Evolutionary conservation across 352 stramenopile species (phyloP), one percentile per base, ranked within the genome.

Genomic region (Phytopythium oedochilum): DNA sequence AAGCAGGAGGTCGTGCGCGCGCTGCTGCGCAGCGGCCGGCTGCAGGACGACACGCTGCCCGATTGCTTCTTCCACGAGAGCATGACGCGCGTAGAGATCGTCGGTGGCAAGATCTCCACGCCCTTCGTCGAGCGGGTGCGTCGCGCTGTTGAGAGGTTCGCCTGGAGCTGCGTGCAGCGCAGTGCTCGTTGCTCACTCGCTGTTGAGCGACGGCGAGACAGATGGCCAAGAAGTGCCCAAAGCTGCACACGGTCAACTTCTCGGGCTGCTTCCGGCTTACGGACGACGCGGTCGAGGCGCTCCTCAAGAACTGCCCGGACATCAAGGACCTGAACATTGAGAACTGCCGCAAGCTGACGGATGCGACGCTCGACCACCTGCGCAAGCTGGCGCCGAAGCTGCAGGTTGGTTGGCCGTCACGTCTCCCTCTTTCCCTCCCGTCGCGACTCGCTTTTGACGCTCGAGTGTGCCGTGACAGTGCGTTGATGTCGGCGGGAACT

Each of bases 311-410:
- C 45, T 96, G 86, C 57, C 68, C 78, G 45, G 83, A 96, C 0
- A 82, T 96, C 20, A 94, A 92, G 66, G 84, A 96, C 8, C 58
- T 96, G 46, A 93, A 94, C 54, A 70, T 96, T 39, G 82, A 94
- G 61, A 96, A 96, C 67, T 96, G 86, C 63, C 86, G 86, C 45
- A 96, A 96, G 53, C 65, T 96, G 46, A 94, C 83, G 40, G 85
- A 96, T 51, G 25, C 61, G 54, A 83, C 84, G 45, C 70, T 96
- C 11, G 76, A 89, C 43, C 73, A 91, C 61, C 36, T 96, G 49
- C 80, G 82, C 46, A 90, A 92, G 60, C 63, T 81, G 40, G 77
- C 84, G 8, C 81, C 75, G 5, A 94, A 94, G 56, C 70, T 96
- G 20, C 78, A 92, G 80, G 84, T 92, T 36, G n/a, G n/a, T n/a